Evolutionary conservation across 2,329 filamentous ascomycete species (phyloP), one percentile per base, ranked within the genome.

Genomic region (Phialophora tarda): DNA sequence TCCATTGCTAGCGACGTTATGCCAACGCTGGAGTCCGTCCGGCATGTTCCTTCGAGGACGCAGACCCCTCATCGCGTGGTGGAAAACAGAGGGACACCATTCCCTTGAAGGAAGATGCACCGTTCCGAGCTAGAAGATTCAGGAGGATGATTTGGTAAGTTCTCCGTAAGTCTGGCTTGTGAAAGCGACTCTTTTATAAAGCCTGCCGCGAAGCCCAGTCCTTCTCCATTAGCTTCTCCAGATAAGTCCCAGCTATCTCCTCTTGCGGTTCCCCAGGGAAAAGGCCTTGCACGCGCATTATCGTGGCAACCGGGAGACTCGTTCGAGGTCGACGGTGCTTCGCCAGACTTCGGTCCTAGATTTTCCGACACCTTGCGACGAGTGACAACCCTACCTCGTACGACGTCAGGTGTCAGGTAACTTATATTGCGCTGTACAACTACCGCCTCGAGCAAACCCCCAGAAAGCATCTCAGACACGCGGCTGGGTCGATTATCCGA

Each of bases 81-180:
- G 24, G 21, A 14, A 51, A 17, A 12, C 10, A 34, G 23, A 50
- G 14, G 23, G 14, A 55, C 28, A 30, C 53, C 28, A 53, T 55
- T n/a, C 53, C 53, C 14, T 30, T 30, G n/a, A 17, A 34, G 53
- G 53, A 30, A 55, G 26, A 55, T 55, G 26, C 53, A 14, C 17
- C 10, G 14, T 30, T 44, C 6, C 17, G 26, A 30, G 10, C 53
- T 55, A 30, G 28, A 30, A 55, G 14, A 21, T 53, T n/a, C 30
- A 38, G 47, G 30, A 61, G 59, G 28, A 54, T 53, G 59, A 53
- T 61, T 61, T 61, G 59, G 21, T 61, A 61, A 61, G 47, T 53
- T 53, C 41, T 12, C 28, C 28, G 48, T 61, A 61, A 61, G 28
- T 32, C 14, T 11, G 24, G 48, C 48, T 24, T 51, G 48, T 26